A percentile compares a stretch with the other conserved stretches of the same genome.
These are phyloP conservation scores for Paraconiothyrium brasiliense DNA, from an alignment of 2,329 filamentous ascomycete genomes.

Conservation along the genomic window DNA sequence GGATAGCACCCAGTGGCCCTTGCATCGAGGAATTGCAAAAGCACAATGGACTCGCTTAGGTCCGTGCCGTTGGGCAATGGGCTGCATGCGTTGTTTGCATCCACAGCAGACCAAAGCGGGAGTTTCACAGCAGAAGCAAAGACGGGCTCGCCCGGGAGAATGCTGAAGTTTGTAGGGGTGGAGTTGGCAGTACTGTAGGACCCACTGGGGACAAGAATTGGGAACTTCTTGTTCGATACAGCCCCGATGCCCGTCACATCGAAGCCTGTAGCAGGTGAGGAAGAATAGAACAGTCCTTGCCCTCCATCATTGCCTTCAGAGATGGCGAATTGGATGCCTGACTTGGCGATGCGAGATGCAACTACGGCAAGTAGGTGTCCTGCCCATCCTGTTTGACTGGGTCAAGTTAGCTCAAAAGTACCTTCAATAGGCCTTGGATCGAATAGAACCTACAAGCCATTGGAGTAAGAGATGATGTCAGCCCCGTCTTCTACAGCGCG, in stretches of 20 bases:
- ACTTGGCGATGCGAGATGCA: conserved; percentile 54
- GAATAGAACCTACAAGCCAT: conserved; percentile 16
- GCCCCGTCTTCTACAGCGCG: conserved; percentile 64
- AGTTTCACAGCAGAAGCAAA: conserved; percentile 27
- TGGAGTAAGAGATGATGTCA: conserved; percentile 46
- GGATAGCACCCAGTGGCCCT: conserved; percentile 26
- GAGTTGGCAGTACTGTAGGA: conserved; percentile 43
- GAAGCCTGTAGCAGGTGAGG: conserved; percentile 53
- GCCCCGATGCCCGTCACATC: conserved; percentile 59
- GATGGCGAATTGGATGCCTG: conserved; percentile 61
- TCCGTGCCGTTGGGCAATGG: conserved; percentile 64
- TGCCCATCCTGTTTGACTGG: conserved; percentile 38
- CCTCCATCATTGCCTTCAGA: conserved; percentile 63
- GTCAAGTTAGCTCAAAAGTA: conserved; percentile 2
- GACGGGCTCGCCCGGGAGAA: conserved; percentile 45
- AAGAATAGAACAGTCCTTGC: conserved; percentile 59
- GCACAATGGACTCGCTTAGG: conserved; percentile 65
- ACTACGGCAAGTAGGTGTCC: conserved; percentile 53
- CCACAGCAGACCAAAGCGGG: conserved; percentile 50
- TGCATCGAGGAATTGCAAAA: conserved; percentile 24
- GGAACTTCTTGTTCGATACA: conserved; percentile 50
- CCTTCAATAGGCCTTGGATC: not conserved
- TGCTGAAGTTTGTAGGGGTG: conserved; percentile 38
- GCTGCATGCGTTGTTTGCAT: conserved; percentile 62
- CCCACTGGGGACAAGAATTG: conserved; percentile 35